Evolutionary conservation across 208 protist species (phyloP).

Genomic region (Leishmania amazonensis): DNA sequence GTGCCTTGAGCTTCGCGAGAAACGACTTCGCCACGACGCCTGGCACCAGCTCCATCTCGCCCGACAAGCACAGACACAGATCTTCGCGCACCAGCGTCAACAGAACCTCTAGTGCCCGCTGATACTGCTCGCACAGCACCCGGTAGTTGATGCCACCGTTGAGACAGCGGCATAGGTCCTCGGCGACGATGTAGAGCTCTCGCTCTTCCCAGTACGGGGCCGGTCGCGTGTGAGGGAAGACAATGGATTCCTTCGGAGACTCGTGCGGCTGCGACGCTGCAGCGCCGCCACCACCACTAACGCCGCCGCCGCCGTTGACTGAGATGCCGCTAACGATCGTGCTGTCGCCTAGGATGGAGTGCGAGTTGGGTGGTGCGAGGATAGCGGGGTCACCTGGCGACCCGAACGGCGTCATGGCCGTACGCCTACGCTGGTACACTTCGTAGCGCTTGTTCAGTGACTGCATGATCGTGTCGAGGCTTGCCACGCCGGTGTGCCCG

Average conservation of each 20-base stretch:
- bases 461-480: slow-evolving; percentile 30
- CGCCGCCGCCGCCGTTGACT: not conserved
- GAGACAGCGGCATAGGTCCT: slow-evolving; percentile 69
- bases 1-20: slow-evolving; percentile 20
- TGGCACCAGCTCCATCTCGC: slow-evolving; percentile 33
- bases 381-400: slow-evolving; percentile 10
- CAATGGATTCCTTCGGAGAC: slow-evolving; percentile 1
- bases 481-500: slow-evolving; percentile 6
- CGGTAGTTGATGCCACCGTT: slow-evolving; percentile 89
- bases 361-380: slow-evolving; percentile 12
- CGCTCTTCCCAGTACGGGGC: slow-evolving; percentile 57
- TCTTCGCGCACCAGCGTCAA: slow-evolving; percentile 57
- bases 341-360: slow-evolving; percentile 32
- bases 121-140: slow-evolving; percentile 56
- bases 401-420: slow-evolving; percentile 27
- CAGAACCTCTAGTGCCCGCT: slow-evolving; percentile 49
- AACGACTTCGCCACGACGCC: slow-evolving; percentile 18
- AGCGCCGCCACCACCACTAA: not conserved
- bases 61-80: slow-evolving; percentile 30
- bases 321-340: slow-evolving; percentile 2
- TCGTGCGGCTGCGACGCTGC: slow-evolving; percentile 6
- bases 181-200: slow-evolving; percentile 67
- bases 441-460: slow-evolving; percentile 36
- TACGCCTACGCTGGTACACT: slow-evolving; percentile 29
- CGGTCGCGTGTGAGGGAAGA: slow-evolving; percentile 8